Evolutionary conservation across 768 basidiomycete genomes (phyloP), one percentile per base, ranked within the genome.

Genomic region (Collybia sordida): DNA sequence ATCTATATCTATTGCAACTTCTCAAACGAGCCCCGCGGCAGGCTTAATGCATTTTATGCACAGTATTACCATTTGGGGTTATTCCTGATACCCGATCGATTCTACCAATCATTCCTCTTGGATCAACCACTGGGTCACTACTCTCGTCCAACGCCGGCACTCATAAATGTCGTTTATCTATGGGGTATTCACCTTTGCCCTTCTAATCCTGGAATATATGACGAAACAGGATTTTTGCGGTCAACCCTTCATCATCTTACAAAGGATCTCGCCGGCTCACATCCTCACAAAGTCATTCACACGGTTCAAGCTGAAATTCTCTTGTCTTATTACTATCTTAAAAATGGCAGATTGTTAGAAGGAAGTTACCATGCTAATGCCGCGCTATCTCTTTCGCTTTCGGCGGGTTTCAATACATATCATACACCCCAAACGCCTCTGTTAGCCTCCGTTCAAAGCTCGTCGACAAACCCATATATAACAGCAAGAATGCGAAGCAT

Each of bases 251-350:
- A 73, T 49, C 67, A 78, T 42, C 70, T 77, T 9, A 73, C 79
- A 7, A 71, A 71, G 4, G 75, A 72, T 54, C 61, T 79, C 7
- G 61, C 79, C 18, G 66, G 74, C n/a, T 64, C 72, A 25, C 83
- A 83, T 36, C 74, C 78, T 28, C 68, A 74, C 22, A 68, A 62
- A 39, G 69, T 81, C 25, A 58, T 85, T 12, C 77, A 83, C 45
- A 76, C 81, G 11, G 57, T 86, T 6, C 85, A 86, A 53, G 75
- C 81, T 0, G 78, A 87, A 50, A 67, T 88, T 3, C 72, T 90
- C n/a, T 69, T 90, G 24, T 70, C 82, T 1, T 77, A 81, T 56
- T 88, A 84, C 62, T 81, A 88, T 59, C 79, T 84, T 58, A 78
- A 79, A 42, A 75, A 69, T 17, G 83, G 82, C 48, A 72, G 79